Evolutionary conservation across 163 green algal genomes (phyloP), one percentile per base, ranked within the genome.

Genomic region (Scenedesmus sp.): DNA sequence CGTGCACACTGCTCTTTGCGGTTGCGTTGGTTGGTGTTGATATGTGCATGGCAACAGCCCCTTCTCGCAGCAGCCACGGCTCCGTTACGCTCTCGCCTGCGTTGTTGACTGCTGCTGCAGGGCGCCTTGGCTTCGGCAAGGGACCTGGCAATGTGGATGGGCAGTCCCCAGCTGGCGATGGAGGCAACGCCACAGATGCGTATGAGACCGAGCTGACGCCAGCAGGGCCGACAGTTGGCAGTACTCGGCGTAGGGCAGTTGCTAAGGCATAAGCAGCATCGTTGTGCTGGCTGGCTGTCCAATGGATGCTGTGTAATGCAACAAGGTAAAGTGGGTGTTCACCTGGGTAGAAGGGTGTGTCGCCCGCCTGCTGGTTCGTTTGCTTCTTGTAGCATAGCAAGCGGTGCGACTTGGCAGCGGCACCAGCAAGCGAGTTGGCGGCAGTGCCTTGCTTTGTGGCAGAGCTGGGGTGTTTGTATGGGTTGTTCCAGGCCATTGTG

Each of bases 141-240:
- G 80, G 59, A 12, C 33, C 56, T 37, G 81, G 46, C 24, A 44
- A 59, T 37, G 26, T 85, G 46, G 46, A 49, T 73, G 49, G 73
- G 22, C 46, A 44, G 33, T 40, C 30, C 46, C 46, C 80, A 72
- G 44, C 35, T 30, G 80, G 44, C 22, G 80, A 59, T 33, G 26
- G 46, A 10, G 42, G 79, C 42, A 86, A 86, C n/a, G 46, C 40
- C n/a, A 86, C n/a, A 49, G 81, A 46, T 15, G 1, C 81, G 49
- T 4, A n/a, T 13, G 81, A 86, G 46, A 73, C 81, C 9, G 81
- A 86, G 46, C 81, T 86, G 46, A 72, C 81, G n/a, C 46, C 81
- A 3, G 65, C 81, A 18, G 81, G 46, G 0, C 30, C 30, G 26
- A 73, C 81, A 70, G 46, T 37, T 3, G 65, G 65, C 65, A 37